Evolutionary conservation across 768 basidiomycete genomes (phyloP), one percentile per base, ranked within the genome.

Genomic region (Termitomyces heimii): DNA sequence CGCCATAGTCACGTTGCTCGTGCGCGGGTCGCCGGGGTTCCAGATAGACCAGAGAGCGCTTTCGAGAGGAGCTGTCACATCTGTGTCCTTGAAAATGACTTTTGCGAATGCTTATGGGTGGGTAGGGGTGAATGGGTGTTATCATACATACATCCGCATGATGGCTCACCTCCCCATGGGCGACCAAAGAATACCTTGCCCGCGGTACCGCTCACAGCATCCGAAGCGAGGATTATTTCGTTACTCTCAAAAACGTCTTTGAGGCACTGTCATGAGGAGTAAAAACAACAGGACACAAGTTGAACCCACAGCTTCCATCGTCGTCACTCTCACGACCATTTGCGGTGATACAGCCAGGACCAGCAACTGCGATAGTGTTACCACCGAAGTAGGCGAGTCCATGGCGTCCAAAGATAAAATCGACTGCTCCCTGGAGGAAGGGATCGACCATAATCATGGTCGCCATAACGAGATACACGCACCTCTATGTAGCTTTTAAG

Each of bases 401-500:
- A 39, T 46, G 34, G 35, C 73, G 75, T 13, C 81, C 81, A 56
- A 80, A 81, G 47, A 81, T 79, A 58, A 82, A 82, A 58, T 82
- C 79, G 1, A 70, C 69, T 0, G 78, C 78, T 34, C 79, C 79
- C 77, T 80, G 22, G 14, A 29, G 4, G 26, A 26, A 39, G 10
- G 10, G 3, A 31, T 32, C 28, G 7, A 14, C 37, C 32, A 39
- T 6, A 34, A n/a, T 16, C n/a, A 34, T 6, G n/a, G 10, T 18
- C 10, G 14, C 28, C 28, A 3, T 42, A 14, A 37, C 18, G 14
- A 22, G 12, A 47, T 18, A 10, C 4, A 46, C 64, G 32, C 39
- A 77, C 78, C 68, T 82, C 73, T 54, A 83, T 82, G 55, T 78
- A 80, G 2, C 72, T 71, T 55, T 67, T 70, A 50, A 77, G 63